Evolutionary conservation across 2,329 filamentous ascomycete species (phyloP).

Genomic region (Metarhizium rileyi): DNA sequence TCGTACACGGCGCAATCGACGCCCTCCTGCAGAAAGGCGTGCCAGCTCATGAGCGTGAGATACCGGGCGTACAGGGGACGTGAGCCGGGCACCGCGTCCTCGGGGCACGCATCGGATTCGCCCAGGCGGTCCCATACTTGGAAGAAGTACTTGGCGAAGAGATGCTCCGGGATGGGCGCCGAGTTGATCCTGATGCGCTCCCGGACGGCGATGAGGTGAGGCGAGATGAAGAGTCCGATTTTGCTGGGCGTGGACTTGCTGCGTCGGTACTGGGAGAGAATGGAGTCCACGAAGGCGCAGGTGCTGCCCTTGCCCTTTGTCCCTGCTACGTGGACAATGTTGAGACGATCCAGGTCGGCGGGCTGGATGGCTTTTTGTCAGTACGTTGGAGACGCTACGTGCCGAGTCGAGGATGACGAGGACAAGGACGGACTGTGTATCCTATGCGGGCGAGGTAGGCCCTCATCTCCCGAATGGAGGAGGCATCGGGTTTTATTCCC

Average conservation of each 20-base stretch:
- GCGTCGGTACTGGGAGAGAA: constrained; percentile 43
- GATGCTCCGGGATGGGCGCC: constrained; percentile 42
- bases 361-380: constrained; percentile 15
- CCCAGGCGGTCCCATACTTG: constrained; percentile 53
- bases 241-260: constrained; percentile 25
- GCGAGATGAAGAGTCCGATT: constrained; percentile 58
- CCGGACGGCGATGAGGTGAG: constrained; percentile 56
- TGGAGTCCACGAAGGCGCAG: constrained; percentile 56
- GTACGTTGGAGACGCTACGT: too few relatives aligned
- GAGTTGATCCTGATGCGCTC: constrained; percentile 58
- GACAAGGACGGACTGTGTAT: constrained; percentile 44
- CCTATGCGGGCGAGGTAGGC: constrained; percentile 69
- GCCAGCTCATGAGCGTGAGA: constrained; percentile 56
- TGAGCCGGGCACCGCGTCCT: constrained; percentile 25
- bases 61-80: constrained; percentile 51
- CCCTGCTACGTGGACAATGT: constrained; percentile 60
- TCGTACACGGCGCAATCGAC: constrained; percentile 57
- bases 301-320: constrained; percentile 73
- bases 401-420: not conserved
- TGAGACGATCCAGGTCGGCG: constrained; percentile 47
- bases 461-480: constrained; percentile 67
- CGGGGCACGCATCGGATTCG: constrained; percentile 21
- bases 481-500: constrained; percentile 59
- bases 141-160: constrained; percentile 59
- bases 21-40: constrained; percentile 54